Percentiles rank a stretch among this genome's conserved stretches.
These are phyloP conservation scores for Castanea sativa DNA, from an alignment of 306 rosid species.

Conservation along the genomic window DNA sequence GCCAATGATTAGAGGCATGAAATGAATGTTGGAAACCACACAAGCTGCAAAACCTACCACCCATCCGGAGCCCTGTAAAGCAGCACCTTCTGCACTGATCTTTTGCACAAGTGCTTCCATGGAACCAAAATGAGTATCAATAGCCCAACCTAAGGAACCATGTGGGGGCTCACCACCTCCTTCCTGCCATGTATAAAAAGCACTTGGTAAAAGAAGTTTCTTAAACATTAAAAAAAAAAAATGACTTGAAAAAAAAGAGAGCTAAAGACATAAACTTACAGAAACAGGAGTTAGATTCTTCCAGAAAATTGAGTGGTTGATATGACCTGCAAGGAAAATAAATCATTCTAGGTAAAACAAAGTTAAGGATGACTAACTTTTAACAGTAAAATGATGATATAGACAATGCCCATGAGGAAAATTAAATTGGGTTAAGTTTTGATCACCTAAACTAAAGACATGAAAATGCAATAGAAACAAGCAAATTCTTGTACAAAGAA, in stretches of 20 bases:
- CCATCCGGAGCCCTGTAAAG: constrained; percentile 99
- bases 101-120: constrained; percentile 59
- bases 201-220: constrained; percentile 4
- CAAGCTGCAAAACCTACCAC: constrained; percentile 65
- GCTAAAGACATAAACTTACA: constrained; percentile 39
- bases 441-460: neutral
- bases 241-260: neutral
- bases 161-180: constrained; percentile 96
- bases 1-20: constrained; percentile 3
- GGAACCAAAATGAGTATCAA: constrained; percentile 76
- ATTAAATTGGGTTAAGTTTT: neutral
- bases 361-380: neutral
- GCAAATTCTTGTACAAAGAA: neutral
- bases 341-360: neutral
- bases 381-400: neutral
- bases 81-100: constrained; percentile 86
- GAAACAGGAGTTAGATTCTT: constrained; percentile 58
- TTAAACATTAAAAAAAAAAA: neutral
- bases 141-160: constrained; percentile 78
- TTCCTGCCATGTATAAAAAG: constrained; percentile 47
- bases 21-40: constrained; percentile 4
- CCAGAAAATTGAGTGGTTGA: constrained; percentile 89
- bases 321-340: constrained; percentile 58
- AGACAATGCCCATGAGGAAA: neutral
- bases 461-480: neutral